Conservation (phyloP, 2,329 filamentous ascomycete species). For the Microcyclospora tardicrescens region DNA sequence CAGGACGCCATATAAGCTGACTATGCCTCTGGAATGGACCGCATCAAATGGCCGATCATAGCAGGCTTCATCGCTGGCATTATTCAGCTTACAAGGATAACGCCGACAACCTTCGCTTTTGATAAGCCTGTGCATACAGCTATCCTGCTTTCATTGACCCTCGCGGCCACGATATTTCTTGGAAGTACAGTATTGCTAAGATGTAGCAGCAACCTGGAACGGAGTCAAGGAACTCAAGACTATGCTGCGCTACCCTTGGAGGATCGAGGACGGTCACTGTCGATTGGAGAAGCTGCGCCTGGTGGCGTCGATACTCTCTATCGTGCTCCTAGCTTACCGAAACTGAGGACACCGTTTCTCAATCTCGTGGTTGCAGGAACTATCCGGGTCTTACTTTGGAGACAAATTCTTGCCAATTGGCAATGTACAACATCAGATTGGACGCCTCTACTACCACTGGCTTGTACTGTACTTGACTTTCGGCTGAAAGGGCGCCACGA, state of each 20-base stretch:
- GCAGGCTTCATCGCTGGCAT: constrained; percentile 20
- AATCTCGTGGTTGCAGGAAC: constrained; percentile 20
- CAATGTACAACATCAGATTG: constrained; percentile 29
- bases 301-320: no score
- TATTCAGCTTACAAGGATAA: constrained; percentile 11
- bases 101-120: constrained; percentile 20
- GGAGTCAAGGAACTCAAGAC: constrained; percentile 10
- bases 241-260: constrained; percentile 19
- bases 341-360: constrained; percentile 16
- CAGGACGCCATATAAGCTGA: no score
- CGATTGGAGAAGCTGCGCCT: no score
- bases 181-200: constrained; percentile 23
- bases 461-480: constrained; percentile 9
- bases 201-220: neutral
- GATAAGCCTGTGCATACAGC: constrained; percentile 35
- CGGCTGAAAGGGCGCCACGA: no score
- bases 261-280: constrained; percentile 11
- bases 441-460: constrained; percentile 17
- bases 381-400: constrained; percentile 26
- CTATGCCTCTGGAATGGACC: constrained; percentile 6
- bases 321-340: constrained; percentile 11
- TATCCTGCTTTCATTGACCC: constrained; percentile 28
- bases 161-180: constrained; percentile 26
- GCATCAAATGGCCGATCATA: constrained; percentile 10
- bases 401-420: constrained; percentile 27